Conservation (phyloP, 2,329 filamentous ascomycete genomes). For the Colletotrichum liriopes region DNA sequence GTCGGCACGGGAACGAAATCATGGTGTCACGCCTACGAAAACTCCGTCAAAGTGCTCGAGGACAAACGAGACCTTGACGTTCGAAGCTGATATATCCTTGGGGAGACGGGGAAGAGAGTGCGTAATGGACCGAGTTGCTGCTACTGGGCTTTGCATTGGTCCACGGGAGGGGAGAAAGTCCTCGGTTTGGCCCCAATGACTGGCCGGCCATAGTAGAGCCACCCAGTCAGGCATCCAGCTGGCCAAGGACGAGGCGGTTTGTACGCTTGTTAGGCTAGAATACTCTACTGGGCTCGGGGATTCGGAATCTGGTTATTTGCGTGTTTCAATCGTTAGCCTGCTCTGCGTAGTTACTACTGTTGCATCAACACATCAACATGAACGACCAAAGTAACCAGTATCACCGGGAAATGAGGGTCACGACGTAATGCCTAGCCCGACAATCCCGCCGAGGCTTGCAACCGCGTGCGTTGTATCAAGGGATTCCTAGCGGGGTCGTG, state of each 20-base stretch:
- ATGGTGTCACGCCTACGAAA: constrained; percentile 36
- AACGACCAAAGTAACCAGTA: neutral
- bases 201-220: neutral
- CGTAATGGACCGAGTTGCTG: constrained; percentile 32
- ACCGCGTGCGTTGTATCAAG: neutral
- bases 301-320: constrained; percentile 37
- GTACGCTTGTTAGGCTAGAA: constrained; percentile 40
- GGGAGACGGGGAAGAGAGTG: constrained; percentile 17
- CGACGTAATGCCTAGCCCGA: constrained; percentile 15
- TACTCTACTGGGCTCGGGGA: constrained; percentile 25
- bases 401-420: too few species aligned
- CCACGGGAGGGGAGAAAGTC: neutral
- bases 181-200: constrained; percentile 1
- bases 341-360: constrained; percentile 25
- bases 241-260: constrained; percentile 30
- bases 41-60: constrained; percentile 27
- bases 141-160: constrained; percentile 15
- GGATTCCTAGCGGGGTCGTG: constrained; percentile 7
- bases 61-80: constrained; percentile 2
- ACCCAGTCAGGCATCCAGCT: constrained; percentile 23
- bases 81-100: constrained; percentile 27
- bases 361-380: constrained; percentile 18
- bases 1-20: constrained; percentile 29
- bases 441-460: constrained; percentile 2
- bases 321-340: constrained; percentile 39